Evolutionary conservation across 148 eudicot species (phyloP), one percentile per base, ranked within the genome.

Genomic region (Chenopodium suecicum): DNA sequence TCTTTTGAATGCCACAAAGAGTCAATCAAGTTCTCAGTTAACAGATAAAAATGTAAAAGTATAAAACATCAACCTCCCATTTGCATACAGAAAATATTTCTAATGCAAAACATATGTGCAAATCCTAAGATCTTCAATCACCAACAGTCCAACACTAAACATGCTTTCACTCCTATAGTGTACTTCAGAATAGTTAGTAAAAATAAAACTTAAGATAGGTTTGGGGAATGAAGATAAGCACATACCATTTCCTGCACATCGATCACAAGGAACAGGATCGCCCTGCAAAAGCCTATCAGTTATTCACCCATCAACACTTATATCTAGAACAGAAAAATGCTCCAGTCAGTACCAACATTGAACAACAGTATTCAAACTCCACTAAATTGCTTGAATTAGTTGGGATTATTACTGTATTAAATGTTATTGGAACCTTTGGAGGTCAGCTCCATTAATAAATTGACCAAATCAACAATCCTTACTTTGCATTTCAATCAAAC

Each of bases 201-300:
- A 56, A 17, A 56, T 12, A 3, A n/a, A 66, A 12, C 52, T 41
- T 10, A 74, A 25, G 58, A 17, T 1, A 17, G 34, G 25, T 22
- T 37, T 46, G 13, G 19, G 19, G 78, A 69, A 63, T 34, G 75
- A 74, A 75, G 46, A 47, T 46, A 48, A 41, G 83, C 17, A 22
- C 78, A 71, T 87, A 94, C 98, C 98, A 80, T 94, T 94, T 70
- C 97, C 98, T 71, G 91, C 94, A 81, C 98, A 94, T 71, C 91
- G 90, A 34, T 89, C 93, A 87, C 98, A 94, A 34, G 98, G 91
- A 75, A 92, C 93, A 71, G 97, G 98, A 89, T 94, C 98, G 73
- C 98, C 98, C 98, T 94, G 86, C 88, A 90, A 86, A 82, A 79
- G 32, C 80, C 87, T 67, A 87, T 67, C 85, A 78, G 84, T 81